phyloP scores from a whole-genome alignment of 805 yeast genomes.

The Millerozyma acaciae region DNA sequence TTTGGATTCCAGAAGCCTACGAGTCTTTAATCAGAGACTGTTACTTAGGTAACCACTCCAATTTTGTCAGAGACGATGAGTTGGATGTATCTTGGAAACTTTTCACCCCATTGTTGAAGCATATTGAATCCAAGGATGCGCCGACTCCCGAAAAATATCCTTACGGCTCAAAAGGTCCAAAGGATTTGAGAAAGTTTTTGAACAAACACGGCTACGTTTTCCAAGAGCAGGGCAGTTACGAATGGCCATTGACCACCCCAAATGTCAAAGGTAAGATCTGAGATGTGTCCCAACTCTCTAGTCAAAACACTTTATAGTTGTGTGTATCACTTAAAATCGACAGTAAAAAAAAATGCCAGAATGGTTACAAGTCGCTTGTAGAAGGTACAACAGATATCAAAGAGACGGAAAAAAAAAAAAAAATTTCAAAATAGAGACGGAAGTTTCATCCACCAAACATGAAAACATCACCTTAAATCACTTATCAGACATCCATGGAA shows the following conservation, averaged over 20 bases:
- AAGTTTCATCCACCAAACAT: too few relatives aligned
- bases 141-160: slow-evolving; percentile 70
- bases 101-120: slow-evolving; percentile 85
- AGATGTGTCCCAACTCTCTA: too few relatives aligned
- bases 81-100: slow-evolving; percentile 88
- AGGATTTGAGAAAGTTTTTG: slow-evolving; percentile 56
- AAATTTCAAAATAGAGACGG: too few relatives aligned
- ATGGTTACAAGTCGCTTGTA: too few relatives aligned
- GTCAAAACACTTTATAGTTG: too few relatives aligned
- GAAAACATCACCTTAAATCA: too few relatives aligned
- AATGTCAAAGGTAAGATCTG: slow-evolving; percentile 29
- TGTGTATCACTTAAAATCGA: too few relatives aligned
- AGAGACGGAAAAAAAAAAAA: too few relatives aligned
- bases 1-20: slow-evolving; percentile 97
- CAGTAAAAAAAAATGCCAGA: too few relatives aligned
- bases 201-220: slow-evolving; percentile 69
- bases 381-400: too few relatives aligned
- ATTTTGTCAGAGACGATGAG: slow-evolving; percentile 97
- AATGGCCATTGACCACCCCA: slow-evolving; percentile 84
- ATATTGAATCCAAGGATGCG: slow-evolving; percentile 67
- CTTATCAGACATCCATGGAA: slow-evolving; percentile 90
- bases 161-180: slow-evolving; percentile 92
- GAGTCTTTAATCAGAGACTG: slow-evolving; percentile 93
- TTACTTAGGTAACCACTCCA: slow-evolving; percentile 87
- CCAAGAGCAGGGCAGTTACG: slow-evolving; percentile 61